Conservation (phyloP, 805 yeast genomes). For the Zygosaccharomyces gambellarensis region DNA sequence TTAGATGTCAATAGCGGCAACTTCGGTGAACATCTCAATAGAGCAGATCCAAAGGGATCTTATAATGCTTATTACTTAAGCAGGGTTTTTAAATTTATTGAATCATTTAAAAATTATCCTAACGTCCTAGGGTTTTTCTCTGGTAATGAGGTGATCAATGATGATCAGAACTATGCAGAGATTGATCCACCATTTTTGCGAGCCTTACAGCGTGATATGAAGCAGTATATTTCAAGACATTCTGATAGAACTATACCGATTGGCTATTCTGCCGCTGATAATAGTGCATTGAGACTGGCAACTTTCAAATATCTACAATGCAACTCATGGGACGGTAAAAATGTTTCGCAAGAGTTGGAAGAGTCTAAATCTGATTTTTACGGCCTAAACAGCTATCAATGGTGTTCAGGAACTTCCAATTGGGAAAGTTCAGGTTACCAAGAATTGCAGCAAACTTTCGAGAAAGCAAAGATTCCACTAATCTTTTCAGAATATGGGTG, state of each 20-base stretch:
- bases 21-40: slow-evolving; percentile 59
- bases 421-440: slow-evolving; percentile 70
- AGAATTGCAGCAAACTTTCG: slow-evolving; percentile 49
- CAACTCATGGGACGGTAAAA: slow-evolving; percentile 49
- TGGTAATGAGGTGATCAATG: slow-evolving; percentile 90
- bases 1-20: slow-evolving; percentile 81
- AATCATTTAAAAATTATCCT: slow-evolving; percentile 77
- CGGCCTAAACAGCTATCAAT: slow-evolving; percentile 81
- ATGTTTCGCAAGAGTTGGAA: slow-evolving; percentile 44
- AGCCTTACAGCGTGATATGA: slow-evolving; percentile 91
- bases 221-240: slow-evolving; percentile 65
- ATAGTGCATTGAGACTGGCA: slow-evolving; percentile 59
- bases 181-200: slow-evolving; percentile 74
- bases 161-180: slow-evolving; percentile 53
- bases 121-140: slow-evolving; percentile 84
- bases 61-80: slow-evolving; percentile 67
- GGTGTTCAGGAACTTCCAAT: slow-evolving; percentile 68
- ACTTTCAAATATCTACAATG: slow-evolving; percentile 81
- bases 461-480: slow-evolving; percentile 59
- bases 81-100: slow-evolving; percentile 79
- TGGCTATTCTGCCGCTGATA: slow-evolving; percentile 96
- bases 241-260: slow-evolving; percentile 79
- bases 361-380: slow-evolving; percentile 76
- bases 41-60: slow-evolving; percentile 64
- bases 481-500: slow-evolving; percentile 82